These are phyloP conservation scores for Acacia confusa DNA, from an alignment of 306 rosid genomes.

Conservation along the genomic window DNA sequence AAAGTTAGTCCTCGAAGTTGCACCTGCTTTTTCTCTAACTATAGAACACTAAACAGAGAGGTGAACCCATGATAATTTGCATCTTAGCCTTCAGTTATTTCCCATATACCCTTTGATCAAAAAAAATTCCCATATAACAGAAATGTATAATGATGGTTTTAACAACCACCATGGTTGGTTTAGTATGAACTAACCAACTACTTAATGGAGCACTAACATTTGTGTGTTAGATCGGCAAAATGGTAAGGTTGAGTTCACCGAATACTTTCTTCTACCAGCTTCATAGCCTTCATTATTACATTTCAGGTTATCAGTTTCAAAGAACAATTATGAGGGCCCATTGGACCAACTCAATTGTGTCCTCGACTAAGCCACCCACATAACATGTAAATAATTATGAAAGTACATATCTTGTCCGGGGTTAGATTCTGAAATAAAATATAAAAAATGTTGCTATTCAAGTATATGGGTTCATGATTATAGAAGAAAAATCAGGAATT, in stretches of 20 bases:
- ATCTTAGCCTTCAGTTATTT: constrained; percentile 20
- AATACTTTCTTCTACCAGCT: constrained; percentile 5
- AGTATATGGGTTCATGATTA: constrained; percentile 1
- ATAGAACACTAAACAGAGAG: background rate
- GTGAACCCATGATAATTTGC: background rate
- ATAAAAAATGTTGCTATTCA: background rate
- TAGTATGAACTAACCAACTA: constrained; percentile 24
- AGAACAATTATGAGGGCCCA: constrained; percentile 10
- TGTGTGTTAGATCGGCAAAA: constrained; percentile 30
- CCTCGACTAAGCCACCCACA: background rate
- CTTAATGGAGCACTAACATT: constrained; percentile 21
- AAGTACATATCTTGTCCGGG: background rate
- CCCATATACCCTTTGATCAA: constrained; percentile 34
- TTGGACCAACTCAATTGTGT: constrained; percentile 4
- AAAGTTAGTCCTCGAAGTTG: background rate
- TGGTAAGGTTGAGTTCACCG: constrained; percentile 29
- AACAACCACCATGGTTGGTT: constrained; percentile 40
- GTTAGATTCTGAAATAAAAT: background rate
- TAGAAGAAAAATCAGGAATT: constrained; percentile 18
- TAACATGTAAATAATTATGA: background rate
- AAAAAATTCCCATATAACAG: constrained; percentile 35
- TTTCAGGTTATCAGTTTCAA: constrained; percentile 17
- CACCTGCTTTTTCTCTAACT: background rate
- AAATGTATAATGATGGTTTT: constrained; percentile 34
- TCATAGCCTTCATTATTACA: constrained; percentile 18